A percentile compares a stretch with the other conserved stretches of the same genome.
These are phyloP conservation scores for Saccharomyces kudriavzevii DNA, from an alignment of 805 yeast genomes.

Conservation along the genomic window DNA sequence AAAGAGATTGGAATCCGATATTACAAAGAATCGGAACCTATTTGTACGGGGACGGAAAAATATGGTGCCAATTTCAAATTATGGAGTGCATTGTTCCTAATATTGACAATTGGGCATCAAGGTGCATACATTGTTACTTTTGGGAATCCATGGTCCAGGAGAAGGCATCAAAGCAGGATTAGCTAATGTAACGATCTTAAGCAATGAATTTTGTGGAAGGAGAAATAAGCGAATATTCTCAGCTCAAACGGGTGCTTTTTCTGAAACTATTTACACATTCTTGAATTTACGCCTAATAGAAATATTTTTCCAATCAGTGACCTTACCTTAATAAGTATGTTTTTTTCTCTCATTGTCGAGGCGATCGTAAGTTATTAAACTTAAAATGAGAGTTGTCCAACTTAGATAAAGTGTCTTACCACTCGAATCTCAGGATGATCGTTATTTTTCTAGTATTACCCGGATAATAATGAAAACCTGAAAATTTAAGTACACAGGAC, in stretches of 20 bases:
- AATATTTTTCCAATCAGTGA: no score
- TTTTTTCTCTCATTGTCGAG: no score
- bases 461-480: neutral
- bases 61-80: conserved; percentile 35
- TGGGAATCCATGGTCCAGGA: conserved; percentile 28
- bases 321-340: no score
- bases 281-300: no score
- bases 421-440: no score
- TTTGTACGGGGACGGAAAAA: conserved; percentile 14
- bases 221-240: conserved; percentile 2
- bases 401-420: no score
- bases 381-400: no score
- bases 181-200: conserved; percentile 21
- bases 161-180: conserved; percentile 21
- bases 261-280: no score
- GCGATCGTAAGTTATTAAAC: no score
- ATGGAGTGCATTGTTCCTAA: conserved; percentile 33
- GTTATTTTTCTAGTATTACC: neutral
- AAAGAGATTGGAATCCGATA: conserved; percentile 19
- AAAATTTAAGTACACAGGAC: neutral
- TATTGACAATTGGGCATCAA: conserved; percentile 21
- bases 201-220: conserved; percentile 21
- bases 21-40: conserved; percentile 6
- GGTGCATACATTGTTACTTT: conserved; percentile 34
- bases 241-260: no score